These are phyloP conservation scores for Clarireedia homoeocarpa DNA, from an alignment of 2,329 filamentous ascomycete genomes.

Conservation along the genomic window DNA sequence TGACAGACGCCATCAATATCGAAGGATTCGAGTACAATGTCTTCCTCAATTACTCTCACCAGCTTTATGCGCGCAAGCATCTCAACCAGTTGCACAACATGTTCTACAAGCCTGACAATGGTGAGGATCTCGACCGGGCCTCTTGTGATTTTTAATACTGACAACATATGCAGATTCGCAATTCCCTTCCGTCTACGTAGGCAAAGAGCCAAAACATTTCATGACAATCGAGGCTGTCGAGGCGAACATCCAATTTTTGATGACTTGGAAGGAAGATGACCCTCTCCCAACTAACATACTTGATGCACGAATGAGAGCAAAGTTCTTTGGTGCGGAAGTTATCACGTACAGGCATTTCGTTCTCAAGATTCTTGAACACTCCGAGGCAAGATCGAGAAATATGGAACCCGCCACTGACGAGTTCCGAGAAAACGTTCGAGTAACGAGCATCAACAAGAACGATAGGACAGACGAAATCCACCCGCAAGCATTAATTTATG, in stretches of 20 bases:
- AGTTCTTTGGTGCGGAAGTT: slow-evolving; percentile 88
- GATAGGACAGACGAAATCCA: slow-evolving; percentile 32
- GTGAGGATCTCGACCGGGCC: slow-evolving; percentile 11
- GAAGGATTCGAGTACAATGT: slow-evolving; percentile 41
- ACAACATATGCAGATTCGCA: slow-evolving; percentile 20
- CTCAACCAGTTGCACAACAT: slow-evolving; percentile 52
- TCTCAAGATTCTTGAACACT: slow-evolving; percentile 42
- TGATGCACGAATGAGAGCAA: slow-evolving; percentile 75
- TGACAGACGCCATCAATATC: slow-evolving; percentile 35
- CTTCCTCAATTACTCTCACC: slow-evolving; percentile 52
- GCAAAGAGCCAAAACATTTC: slow-evolving; percentile 30
- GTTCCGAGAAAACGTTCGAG: slow-evolving; percentile 19
- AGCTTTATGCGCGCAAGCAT: slow-evolving; percentile 56
- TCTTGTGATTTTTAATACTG: slow-evolving; percentile 42
- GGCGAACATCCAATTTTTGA: slow-evolving; percentile 31
- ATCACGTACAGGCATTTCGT: slow-evolving; percentile 80
- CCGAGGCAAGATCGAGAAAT: slow-evolving; percentile 15
- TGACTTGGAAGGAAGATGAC: slow-evolving; percentile 51
- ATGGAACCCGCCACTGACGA: slow-evolving; percentile 17
- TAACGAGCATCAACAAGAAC: slow-evolving; percentile 32
- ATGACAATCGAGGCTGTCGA: slow-evolving; percentile 41
- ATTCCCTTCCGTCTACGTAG: slow-evolving; percentile 14
- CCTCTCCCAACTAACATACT: slow-evolving; percentile 70
- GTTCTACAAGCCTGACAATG: slow-evolving; percentile 27
- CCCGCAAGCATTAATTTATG: slow-evolving; percentile 44